These are phyloP conservation scores for Stramenopiles sp. DNA, from an alignment of 352 stramenopile genomes.

Conservation along the genomic window DNA sequence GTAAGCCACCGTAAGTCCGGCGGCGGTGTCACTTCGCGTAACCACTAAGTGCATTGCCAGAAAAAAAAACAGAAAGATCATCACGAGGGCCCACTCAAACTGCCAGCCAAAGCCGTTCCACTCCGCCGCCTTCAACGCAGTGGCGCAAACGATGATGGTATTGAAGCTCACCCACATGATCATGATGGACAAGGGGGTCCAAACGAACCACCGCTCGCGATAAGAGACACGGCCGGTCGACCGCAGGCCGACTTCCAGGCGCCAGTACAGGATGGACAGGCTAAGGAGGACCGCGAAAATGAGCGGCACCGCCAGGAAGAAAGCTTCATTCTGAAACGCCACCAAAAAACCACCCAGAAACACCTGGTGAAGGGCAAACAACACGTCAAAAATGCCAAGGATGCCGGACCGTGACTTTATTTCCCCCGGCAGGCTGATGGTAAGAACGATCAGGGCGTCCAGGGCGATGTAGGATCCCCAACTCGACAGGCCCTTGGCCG, in stretches of 20 bases:
- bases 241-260: not conserved
- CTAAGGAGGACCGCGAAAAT: not conserved
- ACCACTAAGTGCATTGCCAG: not conserved
- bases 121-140: not conserved
- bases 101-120: constrained; percentile 13
- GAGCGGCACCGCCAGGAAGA: not conserved
- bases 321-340: not conserved
- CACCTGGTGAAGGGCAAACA: not conserved
- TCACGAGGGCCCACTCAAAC: constrained; percentile 7
- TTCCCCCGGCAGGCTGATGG: not conserved
- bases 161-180: not conserved
- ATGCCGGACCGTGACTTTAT: not conserved
- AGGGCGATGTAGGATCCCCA: not conserved
- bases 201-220: not conserved
- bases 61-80: not conserved
- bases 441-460: not conserved
- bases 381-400: not conserved
- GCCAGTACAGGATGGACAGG: not conserved
- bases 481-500: not conserved
- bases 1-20: not conserved
- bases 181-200: not conserved
- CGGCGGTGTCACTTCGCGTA: not conserved
- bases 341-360: not conserved
- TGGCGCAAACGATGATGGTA: not conserved
- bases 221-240: not conserved